Base-by-base conservation (phyloP, 2,329 filamentous ascomycete species). In the Acrocalymma vagum region DNA sequence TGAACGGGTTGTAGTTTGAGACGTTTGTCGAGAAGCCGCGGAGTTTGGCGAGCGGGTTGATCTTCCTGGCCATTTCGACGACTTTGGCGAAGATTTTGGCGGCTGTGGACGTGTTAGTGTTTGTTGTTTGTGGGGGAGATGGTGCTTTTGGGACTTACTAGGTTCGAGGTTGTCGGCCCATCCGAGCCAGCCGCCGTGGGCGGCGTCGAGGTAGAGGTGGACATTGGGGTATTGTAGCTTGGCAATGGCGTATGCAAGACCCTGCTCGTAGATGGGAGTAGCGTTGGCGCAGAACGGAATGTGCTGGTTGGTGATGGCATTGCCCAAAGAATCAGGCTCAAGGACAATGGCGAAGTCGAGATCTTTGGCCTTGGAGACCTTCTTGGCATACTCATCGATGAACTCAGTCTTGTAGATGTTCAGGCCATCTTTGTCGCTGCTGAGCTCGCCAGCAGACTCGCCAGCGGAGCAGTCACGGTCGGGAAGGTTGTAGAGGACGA, bases 401-500 rank as follows among this genome's bases (percentile, higher is more conserved):
- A 62, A 63, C 11, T 63, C 52, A 3, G 40, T 56, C 40, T 63
- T 63, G 53, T 63, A 63, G 22, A 56, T 45, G 14, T 51, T 27
- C 30, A 57, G 33, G 7, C 57, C 57, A 29, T 59, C 39, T 4
- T 58, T 59, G 22, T 85, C 91, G 54, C 90, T 88, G 60, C 87
- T 81, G 33, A 97, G 83, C 71, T 97, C 93, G 35, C 87, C 81
- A 31, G 78, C 72, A 39, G 90, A 88, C 89, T 91, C 95, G 55
- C 76, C 74, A 37, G 88, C 89, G 62, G 88, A 88, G 67, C 77
- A 79, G 72, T 97, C 88, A 76, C 88, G 96, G 73, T 97, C 93
- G 79, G 97, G 93, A 3, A 97, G 83, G 23, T 82, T 80, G 77
- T 96, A 97, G 79, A 97, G 96, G 45, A 93, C 90, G 36, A 63